Evolutionary conservation across 805 yeast species (phyloP), one percentile per base, ranked within the genome.

Genomic region (Maudiozyma turicensis): DNA sequence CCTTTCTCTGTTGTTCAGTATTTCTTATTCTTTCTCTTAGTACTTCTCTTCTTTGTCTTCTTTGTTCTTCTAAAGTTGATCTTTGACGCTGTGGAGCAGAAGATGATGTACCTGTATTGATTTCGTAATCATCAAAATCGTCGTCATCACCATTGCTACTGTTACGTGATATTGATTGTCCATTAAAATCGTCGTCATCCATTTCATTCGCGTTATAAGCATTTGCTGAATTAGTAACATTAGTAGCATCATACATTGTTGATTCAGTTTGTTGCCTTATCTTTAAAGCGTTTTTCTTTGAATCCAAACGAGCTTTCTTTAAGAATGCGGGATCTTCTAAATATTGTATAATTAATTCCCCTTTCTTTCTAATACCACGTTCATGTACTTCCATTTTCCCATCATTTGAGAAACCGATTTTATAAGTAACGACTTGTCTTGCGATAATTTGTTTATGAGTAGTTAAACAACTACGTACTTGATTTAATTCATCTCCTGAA

Each of bases 341-440:
- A 44, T 53, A 53, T 48, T 60, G 64, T 37, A 62, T 29, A 31
- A 66, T 57, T 13, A 52, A 49, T 47, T 66, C 70, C 45, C 67
- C 59, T 48, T 65, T 66, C 50, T 63, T 66, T 46, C 57, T 58
- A 37, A 66, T 64, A n/a, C 68, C 66, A 39, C 67, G 59, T 52
- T 66, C 69, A 48, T 66, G 70, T 15, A 66, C 56, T 48, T 66
- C 70, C 68, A 65, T 65, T 51, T 66, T 66, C 8, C 70, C 70
- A 48, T 66, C 70, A 40, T 59, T 63, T 7, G 67, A 62, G 46
- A 65, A 58, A 11, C 52, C 55, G 30, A 66, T 61, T 32, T 60
- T 60, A 43, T 58, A 66, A n/a, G 58, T 54, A 39, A 55, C 49
- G 11, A 61, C 60, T 34, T 65, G 67, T 28, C 62, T 58, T 15